Evolutionary conservation across 1,284 basidiomycete species (phyloP).

Genomic region (Ceratorhiza oryzae-sativae): DNA sequence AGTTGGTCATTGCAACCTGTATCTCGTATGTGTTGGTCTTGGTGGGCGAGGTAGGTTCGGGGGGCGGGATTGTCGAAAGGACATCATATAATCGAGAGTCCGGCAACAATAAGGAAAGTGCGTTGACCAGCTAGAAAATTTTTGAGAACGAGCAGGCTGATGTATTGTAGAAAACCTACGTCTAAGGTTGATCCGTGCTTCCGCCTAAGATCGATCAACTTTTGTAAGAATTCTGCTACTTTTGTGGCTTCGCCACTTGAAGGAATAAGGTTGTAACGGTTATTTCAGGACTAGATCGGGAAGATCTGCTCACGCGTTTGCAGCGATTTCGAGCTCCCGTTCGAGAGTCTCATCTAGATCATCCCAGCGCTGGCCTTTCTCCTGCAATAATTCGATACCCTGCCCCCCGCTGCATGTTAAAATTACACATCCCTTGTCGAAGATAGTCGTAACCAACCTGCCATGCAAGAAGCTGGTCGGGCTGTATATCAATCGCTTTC

Average conservation of each 20-base stretch:
- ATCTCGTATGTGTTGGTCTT: constrained; percentile 60
- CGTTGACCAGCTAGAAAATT: constrained; percentile 64
- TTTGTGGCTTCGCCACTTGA: constrained; percentile 77
- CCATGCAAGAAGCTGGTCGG: constrained; percentile 75
- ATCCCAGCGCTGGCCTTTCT: constrained; percentile 66
- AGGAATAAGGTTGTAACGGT: neutral
- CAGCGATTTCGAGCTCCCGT: constrained; percentile 61
- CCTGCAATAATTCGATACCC: constrained; percentile 80
- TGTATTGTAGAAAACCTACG: constrained; percentile 52
- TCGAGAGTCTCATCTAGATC: constrained; percentile 64
- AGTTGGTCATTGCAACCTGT: constrained; percentile 73
- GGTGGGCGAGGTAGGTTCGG: constrained; percentile 76
- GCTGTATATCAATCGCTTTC: constrained; percentile 70
- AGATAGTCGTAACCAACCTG: constrained; percentile 61
- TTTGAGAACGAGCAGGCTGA: constrained; percentile 6
- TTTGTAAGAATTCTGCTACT: constrained; percentile 81
- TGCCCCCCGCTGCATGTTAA: constrained; percentile 47
- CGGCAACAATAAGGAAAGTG: constrained; percentile 76
- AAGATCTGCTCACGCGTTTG: constrained; percentile 59
- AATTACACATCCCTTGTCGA: constrained; percentile 12
- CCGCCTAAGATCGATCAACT: constrained; percentile 70
- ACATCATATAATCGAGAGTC: constrained; percentile 71
- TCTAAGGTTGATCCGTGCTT: constrained; percentile 67
- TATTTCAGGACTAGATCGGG: constrained; percentile 5
- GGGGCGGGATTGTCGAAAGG: constrained; percentile 71